Evolutionary conservation across 495 filamentous ascomycete species (phyloP), one percentile per base, ranked within the genome.

Genomic region (Paragyromitra xinjiangensis): DNA sequence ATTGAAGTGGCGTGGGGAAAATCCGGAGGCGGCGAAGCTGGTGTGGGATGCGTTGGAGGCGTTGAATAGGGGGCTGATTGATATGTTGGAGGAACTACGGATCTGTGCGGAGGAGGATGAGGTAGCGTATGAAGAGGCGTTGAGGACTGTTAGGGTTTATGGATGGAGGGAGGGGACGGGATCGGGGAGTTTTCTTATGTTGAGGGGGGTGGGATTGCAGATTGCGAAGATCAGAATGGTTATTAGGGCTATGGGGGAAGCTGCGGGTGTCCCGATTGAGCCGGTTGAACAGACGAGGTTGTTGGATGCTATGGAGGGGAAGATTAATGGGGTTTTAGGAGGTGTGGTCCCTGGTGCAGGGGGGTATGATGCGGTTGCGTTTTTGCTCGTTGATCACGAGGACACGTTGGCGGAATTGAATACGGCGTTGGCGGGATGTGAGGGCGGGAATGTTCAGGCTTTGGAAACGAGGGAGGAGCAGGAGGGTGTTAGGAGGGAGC

Each of bases 321-420:
- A 83, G 24, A 83, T 98, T 1, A 87, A 91, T 0, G 96, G 96
- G 14, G 93, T 98, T 6, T 87, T 93, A 69, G 95, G 93, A 0
- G 95, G 94, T 8, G 93, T 98, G 2, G 96, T 97, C 0, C 95
- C 95, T 4, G 95, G 95, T 1, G 95, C 95, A 6, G 95, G 95
- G 37, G 95, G 95, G 2, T 98, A 92, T 82, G 95, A 99, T 88
- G 95, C 95, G 4, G 87, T 97, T 74, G 93, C 90, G 6, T 80
- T 99, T 64, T 82, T 99, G 73, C 87, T 96, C 50, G 88, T 86
- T 76, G 93, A 98, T 82, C 89, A 93, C 71, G 87, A 86, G 19
- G 86, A 87, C 39, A 93, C 93, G 16, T 84, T 92, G 68, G 80
- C 80, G n/a, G 84, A 86, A 64, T 82, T 99, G 55, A 87, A 88